Conservation (phyloP, 2,329 filamentous ascomycete species). For the Rhytidhysteron rufulum region DNA sequence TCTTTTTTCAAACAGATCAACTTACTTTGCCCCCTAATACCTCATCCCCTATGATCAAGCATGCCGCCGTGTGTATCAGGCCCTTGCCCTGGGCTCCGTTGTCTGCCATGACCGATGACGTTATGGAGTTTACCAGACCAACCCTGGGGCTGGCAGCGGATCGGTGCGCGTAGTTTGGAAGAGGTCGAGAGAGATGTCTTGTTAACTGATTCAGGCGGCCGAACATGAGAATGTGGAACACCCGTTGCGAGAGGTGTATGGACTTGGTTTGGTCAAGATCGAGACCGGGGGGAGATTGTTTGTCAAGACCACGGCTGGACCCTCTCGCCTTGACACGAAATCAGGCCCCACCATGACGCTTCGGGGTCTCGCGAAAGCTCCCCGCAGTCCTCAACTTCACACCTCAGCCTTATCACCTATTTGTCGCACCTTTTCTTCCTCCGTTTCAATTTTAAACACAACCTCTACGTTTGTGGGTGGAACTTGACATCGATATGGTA, state of each 20-base stretch:
- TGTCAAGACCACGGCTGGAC: too few relatives aligned
- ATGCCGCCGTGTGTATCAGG: constrained; percentile 83
- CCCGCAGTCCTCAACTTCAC: not conserved
- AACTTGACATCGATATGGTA: constrained; percentile 4
- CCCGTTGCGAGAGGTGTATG: too few relatives aligned
- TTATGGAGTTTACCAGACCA: constrained; percentile 35
- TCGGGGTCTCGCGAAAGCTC: not conserved
- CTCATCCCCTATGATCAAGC: constrained; percentile 95
- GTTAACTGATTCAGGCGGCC: constrained; percentile 69
- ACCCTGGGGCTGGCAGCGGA: constrained; percentile 33
- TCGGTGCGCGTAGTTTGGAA: constrained; percentile 54
- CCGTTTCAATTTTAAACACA: too few relatives aligned
- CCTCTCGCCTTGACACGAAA: not conserved
- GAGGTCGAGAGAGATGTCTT: constrained; percentile 64
- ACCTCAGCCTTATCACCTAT: not conserved
- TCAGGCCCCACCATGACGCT: constrained; percentile 2
- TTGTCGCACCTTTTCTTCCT: not conserved
- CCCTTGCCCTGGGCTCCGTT: constrained; percentile 54
- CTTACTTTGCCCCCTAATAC: constrained; percentile 88
- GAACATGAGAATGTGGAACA: constrained; percentile 63
- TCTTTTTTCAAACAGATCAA: constrained; percentile 5
- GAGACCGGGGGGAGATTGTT: too few relatives aligned
- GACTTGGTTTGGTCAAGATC: too few relatives aligned
- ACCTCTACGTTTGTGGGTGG: too few relatives aligned
- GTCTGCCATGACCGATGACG: constrained; percentile 34